These are phyloP conservation scores for Pichia sp. DNA, from an alignment of 1,139 yeast species.

Conservation along the genomic window DNA sequence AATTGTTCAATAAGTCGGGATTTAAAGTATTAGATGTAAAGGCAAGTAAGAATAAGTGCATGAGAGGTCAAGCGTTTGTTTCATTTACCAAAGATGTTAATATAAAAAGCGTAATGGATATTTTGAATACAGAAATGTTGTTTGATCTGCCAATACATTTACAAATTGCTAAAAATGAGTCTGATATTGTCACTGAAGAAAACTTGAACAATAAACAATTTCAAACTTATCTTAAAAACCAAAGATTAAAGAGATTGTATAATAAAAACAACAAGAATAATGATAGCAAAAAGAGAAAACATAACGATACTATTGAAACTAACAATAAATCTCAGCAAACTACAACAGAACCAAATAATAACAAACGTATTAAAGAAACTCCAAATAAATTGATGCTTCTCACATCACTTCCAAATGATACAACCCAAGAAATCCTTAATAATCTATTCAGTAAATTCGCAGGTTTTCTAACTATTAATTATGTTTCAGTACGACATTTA, in stretches of 20 bases:
- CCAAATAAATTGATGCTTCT: conserved; percentile 68
- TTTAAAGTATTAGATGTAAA: conserved; percentile 50
- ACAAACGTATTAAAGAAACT: conserved; percentile 6
- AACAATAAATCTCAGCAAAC: background rate
- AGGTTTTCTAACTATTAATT: conserved; percentile 62
- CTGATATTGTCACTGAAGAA: conserved; percentile 37
- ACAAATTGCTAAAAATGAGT: conserved; percentile 37
- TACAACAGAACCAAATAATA: conserved; percentile 1
- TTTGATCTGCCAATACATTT: conserved; percentile 51
- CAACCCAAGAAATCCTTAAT: conserved; percentile 38
- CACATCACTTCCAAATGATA: conserved; percentile 52
- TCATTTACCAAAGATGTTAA: conserved; percentile 43
- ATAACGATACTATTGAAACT: conserved; percentile 7
- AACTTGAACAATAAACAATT: conserved; percentile 17
- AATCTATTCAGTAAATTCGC: conserved; percentile 40
- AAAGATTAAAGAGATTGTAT: conserved; percentile 18
- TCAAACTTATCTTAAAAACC: conserved; percentile 29
- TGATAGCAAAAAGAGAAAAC: conserved; percentile 11
- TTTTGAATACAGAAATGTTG: conserved; percentile 39
- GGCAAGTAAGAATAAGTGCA: conserved; percentile 53
- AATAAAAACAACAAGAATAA: conserved; percentile 9
- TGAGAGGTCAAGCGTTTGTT: conserved; percentile 85
- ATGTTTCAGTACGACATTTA: conserved; percentile 59
- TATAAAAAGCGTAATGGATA: conserved; percentile 35
- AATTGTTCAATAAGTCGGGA: conserved; percentile 37